phyloP scores from a whole-genome alignment of 345 rosid genomes.

The Gossypium sturtianum region DNA sequence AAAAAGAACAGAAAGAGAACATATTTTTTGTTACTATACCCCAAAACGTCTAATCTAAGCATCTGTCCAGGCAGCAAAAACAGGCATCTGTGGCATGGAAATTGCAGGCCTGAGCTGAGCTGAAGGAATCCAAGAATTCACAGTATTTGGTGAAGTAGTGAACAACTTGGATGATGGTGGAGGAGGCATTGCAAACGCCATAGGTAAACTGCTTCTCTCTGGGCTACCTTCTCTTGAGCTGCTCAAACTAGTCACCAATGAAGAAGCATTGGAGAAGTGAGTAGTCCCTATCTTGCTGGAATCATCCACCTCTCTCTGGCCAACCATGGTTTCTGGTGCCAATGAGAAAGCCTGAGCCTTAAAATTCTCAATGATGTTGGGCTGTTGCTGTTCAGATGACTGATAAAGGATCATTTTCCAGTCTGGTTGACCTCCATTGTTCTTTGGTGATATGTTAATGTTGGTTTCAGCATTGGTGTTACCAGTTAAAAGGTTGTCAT shows the following conservation, averaged over 20 bases:
- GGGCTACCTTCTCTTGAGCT: slow-evolving; percentile 64
- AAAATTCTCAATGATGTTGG: slow-evolving; percentile 11
- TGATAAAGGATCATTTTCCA: slow-evolving; percentile 40
- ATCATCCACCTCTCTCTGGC: slow-evolving; percentile 24
- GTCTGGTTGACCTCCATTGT: slow-evolving; percentile 24
- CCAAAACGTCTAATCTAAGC: slow-evolving; percentile 26
- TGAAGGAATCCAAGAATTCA: slow-evolving; percentile 54
- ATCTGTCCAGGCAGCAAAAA: slow-evolving; percentile 87
- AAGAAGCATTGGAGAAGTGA: slow-evolving; percentile 46
- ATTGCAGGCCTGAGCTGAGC: slow-evolving; percentile 48
- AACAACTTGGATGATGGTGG: slow-evolving; percentile 37
- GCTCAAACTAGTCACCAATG: slow-evolving; percentile 46
- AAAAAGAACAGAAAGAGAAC: slow-evolving; percentile 1
- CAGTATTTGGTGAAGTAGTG: slow-evolving; percentile 27
- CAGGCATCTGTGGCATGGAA: slow-evolving; percentile 61
- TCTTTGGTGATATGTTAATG: slow-evolving; percentile 12
- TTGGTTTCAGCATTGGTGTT: slow-evolving; percentile 19
- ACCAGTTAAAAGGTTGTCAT: slow-evolving; percentile 19
- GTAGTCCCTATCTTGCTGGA: slow-evolving; percentile 29
- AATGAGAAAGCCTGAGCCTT: slow-evolving; percentile 30
- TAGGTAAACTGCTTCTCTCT: slow-evolving; percentile 38
- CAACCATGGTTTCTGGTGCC: slow-evolving; percentile 22
- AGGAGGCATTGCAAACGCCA: slow-evolving; percentile 48
- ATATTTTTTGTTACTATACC: slow-evolving; percentile 3
- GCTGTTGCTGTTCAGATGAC: slow-evolving; percentile 27